Evolutionary conservation across 1,139 yeast genomes (phyloP), one percentile per base, ranked within the genome.

Genomic region (Geotrichum candidum): DNA sequence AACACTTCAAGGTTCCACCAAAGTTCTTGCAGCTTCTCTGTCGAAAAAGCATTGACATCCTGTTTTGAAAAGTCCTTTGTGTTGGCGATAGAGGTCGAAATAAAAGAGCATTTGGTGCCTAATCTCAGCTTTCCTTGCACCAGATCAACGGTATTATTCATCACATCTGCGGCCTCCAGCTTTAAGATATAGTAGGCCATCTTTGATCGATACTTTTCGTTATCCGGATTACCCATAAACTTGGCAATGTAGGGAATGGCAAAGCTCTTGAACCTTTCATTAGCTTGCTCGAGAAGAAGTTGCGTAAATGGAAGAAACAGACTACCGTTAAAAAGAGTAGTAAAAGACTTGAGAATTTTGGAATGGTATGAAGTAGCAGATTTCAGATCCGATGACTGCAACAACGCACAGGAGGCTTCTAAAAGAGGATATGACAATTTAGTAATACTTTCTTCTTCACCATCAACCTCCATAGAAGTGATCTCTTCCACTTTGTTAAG

Each of bases 241-340:
- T 64, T 62, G 18, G 67, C 66, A 11, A 69, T 60, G 56, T 61
- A 65, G 4, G 67, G 65, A 45, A 66, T 53, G 48, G 66, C 61
- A 61, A 68, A 70, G 54, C 57, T 65, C 23, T 63, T 61, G 59
- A 70, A 69, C 13, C 66, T 67, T 2, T 68, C 61, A 10, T 67
- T 65, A 2, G 78, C 61, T n/a, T 66, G 65, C 1, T 74, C 73
- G 23, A 80, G 65, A 3, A 81, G 73, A 11, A 76, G 67, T 2
- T 71, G 69, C 63, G 82, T 80, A 54, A 85, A 76, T 3, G 76
- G 62, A 22, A 69, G 57, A 53, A 70, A 69, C 50, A 65, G 41
- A 2, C 52, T 41, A n/a, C 64, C 64, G 15, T 56, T 29, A 15
- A 56, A 51, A n/a, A 63, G 46, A 11, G 60, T 51, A 15, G 62